Conservation (phyloP, 306 rosid species). For the Astragalus glycyphyllos region DNA sequence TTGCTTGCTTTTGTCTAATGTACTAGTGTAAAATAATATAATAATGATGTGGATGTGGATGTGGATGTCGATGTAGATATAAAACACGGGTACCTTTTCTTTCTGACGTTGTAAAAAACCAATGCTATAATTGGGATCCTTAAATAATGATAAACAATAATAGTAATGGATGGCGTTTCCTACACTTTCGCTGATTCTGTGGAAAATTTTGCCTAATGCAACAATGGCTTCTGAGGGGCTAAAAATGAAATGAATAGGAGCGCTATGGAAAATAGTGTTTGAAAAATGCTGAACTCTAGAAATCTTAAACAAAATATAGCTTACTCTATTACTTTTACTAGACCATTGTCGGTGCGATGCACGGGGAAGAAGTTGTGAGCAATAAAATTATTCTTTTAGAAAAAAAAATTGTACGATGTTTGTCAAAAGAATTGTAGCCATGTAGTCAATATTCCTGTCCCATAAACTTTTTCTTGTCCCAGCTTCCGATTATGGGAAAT, state of each 20-base stretch:
- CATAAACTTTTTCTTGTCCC: too few species aligned
- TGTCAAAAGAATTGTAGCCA: too few species aligned
- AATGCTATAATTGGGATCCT: background rate
- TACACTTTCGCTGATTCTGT: constrained; percentile 4
- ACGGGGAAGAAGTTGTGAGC: too few species aligned
- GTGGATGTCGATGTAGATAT: background rate
- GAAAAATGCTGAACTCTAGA: background rate
- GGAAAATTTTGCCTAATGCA: background rate
- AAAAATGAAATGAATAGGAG: too few species aligned
- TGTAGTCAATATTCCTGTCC: too few species aligned
- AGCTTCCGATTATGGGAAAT: too few species aligned
- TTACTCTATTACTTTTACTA: too few species aligned
- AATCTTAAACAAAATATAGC: too few species aligned
- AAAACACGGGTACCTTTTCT: constrained; percentile 11
- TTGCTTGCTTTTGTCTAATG: background rate
- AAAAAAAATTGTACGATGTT: too few species aligned
- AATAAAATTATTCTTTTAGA: too few species aligned
- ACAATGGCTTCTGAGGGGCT: background rate
- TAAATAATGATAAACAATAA: constrained; percentile 7
- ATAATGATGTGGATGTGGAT: background rate
- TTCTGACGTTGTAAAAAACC: constrained; percentile 27
- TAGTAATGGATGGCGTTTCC: constrained; percentile 14
- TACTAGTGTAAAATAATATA: background rate
- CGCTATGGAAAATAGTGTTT: background rate
- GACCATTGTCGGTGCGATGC: too few species aligned